Evolutionary conservation across 306 rosid genomes (phyloP).

Genomic region (Citrullus colocynthis): DNA sequence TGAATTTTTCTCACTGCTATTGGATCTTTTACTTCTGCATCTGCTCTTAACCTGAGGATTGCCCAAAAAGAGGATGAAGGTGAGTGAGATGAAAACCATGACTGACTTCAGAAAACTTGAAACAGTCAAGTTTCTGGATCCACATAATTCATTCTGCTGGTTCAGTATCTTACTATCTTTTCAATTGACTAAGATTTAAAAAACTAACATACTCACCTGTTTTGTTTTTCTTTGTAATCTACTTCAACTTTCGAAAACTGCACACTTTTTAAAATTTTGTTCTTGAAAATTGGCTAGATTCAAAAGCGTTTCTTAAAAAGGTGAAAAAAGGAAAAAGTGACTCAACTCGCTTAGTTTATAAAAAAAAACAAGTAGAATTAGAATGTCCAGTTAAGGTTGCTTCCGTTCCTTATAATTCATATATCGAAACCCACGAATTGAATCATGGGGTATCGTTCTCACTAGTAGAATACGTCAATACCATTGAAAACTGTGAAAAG

Average conservation of each 20-base stretch:
- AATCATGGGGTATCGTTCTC: background rate
- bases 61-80: constrained; percentile 1
- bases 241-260: background rate
- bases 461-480: background rate
- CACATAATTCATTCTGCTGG: background rate
- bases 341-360: background rate
- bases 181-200: background rate
- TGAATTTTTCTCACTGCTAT: constrained; percentile 51
- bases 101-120: background rate
- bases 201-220: background rate
- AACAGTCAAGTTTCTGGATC: background rate
- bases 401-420: background rate
- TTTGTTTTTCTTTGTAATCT: background rate
- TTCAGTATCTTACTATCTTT: background rate
- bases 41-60: constrained; percentile 35
- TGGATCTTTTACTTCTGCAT: constrained; percentile 46
- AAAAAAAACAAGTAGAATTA: background rate
- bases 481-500: background rate
- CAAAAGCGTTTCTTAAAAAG: background rate
- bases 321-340: background rate
- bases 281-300: background rate
- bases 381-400: background rate
- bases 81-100: background rate
- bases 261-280: background rate
- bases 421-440: background rate